A percentile compares a stretch with the other conserved stretches of the same genome.
Evolutionary conservation across 148 eudicot genomes (phyloP).

Genomic region (Amaranthus palmeri): DNA sequence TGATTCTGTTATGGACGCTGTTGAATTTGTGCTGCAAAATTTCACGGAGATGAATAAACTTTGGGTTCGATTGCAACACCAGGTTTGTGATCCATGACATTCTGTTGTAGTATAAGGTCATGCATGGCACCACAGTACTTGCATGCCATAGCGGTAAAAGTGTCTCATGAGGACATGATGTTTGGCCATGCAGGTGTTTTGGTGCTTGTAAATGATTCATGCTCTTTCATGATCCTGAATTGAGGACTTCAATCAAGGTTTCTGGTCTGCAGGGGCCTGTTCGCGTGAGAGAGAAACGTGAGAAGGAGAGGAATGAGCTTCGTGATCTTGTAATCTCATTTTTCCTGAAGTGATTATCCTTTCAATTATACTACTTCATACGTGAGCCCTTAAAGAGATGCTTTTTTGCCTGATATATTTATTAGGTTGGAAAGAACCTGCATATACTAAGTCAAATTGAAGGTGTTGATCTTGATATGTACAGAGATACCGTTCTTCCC

Average conservation of each 20-base stretch:
- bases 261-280: conserved; percentile 99
- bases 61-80: conserved; percentile 96
- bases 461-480: conserved; percentile 90
- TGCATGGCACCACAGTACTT: conserved; percentile 65
- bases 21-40: conserved; percentile 96
- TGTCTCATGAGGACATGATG: conserved; percentile 78
- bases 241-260: conserved; percentile 95
- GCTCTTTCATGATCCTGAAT: conserved; percentile 85
- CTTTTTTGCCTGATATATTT: conserved; percentile 24
- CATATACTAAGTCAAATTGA: conserved; percentile 99
- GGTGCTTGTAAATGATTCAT: conserved; percentile 87
- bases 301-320: conserved; percentile 95
- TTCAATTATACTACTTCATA: conserved; percentile 8
- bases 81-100: conserved; percentile 50
- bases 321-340: conserved; percentile 81
- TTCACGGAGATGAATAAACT: conserved; percentile 97
- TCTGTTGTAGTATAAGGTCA: conserved; percentile 26
- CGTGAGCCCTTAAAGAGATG: conserved; percentile 14
- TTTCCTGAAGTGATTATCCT: conserved; percentile 36
- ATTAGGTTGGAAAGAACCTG: conserved; percentile 94
- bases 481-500: conserved; percentile 86
- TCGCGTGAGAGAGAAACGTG: conserved; percentile 69
- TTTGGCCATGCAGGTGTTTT: conserved; percentile 97
- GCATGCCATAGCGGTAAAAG: conserved; percentile 68
- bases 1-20: conserved; percentile 89